These are phyloP conservation scores for Aphanomyces astaci DNA, from an alignment of 352 stramenopile species.

Conservation along the genomic window DNA sequence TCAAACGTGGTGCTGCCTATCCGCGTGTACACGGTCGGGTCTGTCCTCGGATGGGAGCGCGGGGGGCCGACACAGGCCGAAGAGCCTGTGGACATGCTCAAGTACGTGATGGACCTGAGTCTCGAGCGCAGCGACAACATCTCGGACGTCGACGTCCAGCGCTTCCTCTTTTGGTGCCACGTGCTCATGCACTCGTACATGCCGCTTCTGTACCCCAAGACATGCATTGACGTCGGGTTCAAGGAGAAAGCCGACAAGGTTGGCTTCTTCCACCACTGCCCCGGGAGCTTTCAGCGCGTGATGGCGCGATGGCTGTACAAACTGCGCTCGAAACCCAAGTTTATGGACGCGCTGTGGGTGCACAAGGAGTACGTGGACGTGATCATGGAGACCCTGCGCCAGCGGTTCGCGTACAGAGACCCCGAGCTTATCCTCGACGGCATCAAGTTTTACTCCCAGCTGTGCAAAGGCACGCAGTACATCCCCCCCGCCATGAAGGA, in stretches of 20 bases:
- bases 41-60: conserved; percentile 81
- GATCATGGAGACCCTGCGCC: conserved; percentile 80
- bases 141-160: conserved; percentile 28
- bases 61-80: conserved; percentile 69
- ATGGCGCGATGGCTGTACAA: conserved; percentile 84
- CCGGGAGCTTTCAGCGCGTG: conserved; percentile 78
- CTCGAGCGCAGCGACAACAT: conserved; percentile 37
- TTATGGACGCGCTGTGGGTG: conserved; percentile 74
- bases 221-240: conserved; percentile 76
- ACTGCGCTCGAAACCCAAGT: conserved; percentile 66
- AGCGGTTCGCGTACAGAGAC: conserved; percentile 79
- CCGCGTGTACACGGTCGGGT: conserved; percentile 75
- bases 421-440: conserved; percentile 74
- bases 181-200: conserved; percentile 88
- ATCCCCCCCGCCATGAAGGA: conserved; percentile 65
- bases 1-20: conserved; percentile 65
- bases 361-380: conserved; percentile 73
- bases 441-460: conserved; percentile 82
- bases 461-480: conserved; percentile 70
- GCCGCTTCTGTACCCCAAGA: conserved; percentile 78
- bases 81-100: conserved; percentile 83
- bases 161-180: conserved; percentile 80
- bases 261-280: conserved; percentile 83
- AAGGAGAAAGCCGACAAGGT: conserved; percentile 74
- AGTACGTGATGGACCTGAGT: conserved; percentile 85